phyloP scores from a whole-genome alignment of 441 rosid genomes.

The Pelargonium australe region DNA sequence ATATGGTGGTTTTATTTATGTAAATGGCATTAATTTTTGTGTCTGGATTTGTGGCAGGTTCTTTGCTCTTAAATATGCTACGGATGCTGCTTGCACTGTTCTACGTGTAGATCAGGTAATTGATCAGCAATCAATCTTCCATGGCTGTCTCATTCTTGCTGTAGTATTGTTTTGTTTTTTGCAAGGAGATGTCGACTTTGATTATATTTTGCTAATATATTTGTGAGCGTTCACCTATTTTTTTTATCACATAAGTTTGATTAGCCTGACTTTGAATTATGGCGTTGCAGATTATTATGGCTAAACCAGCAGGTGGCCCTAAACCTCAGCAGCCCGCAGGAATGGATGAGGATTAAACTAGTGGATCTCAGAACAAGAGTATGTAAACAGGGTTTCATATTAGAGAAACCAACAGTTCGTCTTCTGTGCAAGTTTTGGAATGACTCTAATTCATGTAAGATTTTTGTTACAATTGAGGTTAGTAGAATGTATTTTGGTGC shows the following conservation, averaged over 20 bases:
- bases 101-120: slow-evolving; percentile 95
- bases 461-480: background rate
- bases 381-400: slow-evolving; percentile 1
- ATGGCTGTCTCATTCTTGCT: too few relatives aligned
- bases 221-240: background rate
- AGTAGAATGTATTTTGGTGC: background rate
- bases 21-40: background rate
- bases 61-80: slow-evolving; percentile 88
- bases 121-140: background rate
- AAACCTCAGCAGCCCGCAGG: slow-evolving; percentile 79
- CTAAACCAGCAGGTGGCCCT: slow-evolving; percentile 99
- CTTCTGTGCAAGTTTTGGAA: slow-evolving; percentile 5
- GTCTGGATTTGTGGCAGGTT: slow-evolving; percentile 39
- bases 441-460: background rate
- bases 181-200: background rate
- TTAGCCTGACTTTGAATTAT: slow-evolving; percentile 15
- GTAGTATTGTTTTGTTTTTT: too few relatives aligned
- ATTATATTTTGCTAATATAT: background rate
- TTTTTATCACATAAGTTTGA: background rate
- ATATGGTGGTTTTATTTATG: too few relatives aligned
- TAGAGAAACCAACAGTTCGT: background rate
- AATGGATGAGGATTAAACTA: slow-evolving; percentile 71
- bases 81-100: slow-evolving; percentile 98
- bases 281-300: slow-evolving; percentile 86
- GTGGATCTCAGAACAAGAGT: background rate